Evolutionary conservation across 306 rosid genomes (phyloP).

Genomic region (Malus sylvestris): DNA sequence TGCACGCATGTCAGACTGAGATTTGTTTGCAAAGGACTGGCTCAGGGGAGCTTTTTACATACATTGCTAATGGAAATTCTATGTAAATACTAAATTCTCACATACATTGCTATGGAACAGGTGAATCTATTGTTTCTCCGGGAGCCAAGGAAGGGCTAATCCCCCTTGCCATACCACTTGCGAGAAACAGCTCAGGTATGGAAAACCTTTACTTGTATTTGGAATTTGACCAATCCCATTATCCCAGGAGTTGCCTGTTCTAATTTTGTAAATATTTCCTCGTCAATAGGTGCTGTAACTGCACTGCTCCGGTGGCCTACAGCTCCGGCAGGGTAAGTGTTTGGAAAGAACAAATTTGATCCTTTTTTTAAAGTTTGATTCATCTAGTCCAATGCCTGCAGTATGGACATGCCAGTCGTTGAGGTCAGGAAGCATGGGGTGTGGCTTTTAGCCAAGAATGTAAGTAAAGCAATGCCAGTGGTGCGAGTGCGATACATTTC

Average conservation of each 20-base stretch:
- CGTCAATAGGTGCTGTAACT: constrained; percentile 57
- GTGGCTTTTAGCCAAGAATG: constrained; percentile 87
- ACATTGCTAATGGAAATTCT: no score
- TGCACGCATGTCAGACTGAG: no score
- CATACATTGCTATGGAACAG: constrained; percentile 35
- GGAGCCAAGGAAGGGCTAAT: constrained; percentile 76
- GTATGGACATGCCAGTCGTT: constrained; percentile 93
- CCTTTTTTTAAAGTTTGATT: constrained; percentile 6
- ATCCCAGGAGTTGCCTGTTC: constrained; percentile 3
- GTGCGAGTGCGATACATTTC: not conserved
- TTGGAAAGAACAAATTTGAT: not conserved
- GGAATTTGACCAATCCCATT: not conserved
- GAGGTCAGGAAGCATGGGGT: constrained; percentile 85
- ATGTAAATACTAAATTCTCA: not conserved
- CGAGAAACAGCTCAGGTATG: constrained; percentile 62
- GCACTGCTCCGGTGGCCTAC: constrained; percentile 93
- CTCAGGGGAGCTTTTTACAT: no score
- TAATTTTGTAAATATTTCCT: constrained; percentile 3
- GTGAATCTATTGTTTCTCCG: constrained; percentile 75
- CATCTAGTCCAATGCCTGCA: constrained; percentile 29
- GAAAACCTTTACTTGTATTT: not conserved
- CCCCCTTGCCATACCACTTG: constrained; percentile 75
- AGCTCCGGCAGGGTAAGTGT: constrained; percentile 78
- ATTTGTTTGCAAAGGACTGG: no score
- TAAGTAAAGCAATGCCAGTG: constrained; percentile 33